These are phyloP conservation scores for Cardamine resedifolia DNA, from an alignment of 345 rosid genomes.

Conservation along the genomic window DNA sequence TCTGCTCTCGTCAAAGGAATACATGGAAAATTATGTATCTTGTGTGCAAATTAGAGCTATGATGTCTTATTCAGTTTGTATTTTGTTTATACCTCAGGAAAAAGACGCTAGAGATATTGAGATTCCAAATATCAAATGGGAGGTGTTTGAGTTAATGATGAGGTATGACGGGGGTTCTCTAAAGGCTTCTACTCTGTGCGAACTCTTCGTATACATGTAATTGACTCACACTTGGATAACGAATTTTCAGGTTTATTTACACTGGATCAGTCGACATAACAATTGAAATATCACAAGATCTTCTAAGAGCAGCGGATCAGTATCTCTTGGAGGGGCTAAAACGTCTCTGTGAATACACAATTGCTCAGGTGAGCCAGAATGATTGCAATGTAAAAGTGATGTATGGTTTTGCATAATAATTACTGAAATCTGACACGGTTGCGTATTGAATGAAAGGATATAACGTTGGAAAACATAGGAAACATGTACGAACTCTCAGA, in stretches of 20 bases:
- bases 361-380: slow-evolving; percentile 78
- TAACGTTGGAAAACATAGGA: slow-evolving; percentile 82
- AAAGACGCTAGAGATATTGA: slow-evolving; percentile 97
- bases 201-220: slow-evolving; percentile 5
- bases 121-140: slow-evolving; percentile 99
- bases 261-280: slow-evolving; percentile 93
- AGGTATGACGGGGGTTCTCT: slow-evolving; percentile 52
- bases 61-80: neutral
- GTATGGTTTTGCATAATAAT: neutral
- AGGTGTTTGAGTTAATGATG: slow-evolving; percentile 99
- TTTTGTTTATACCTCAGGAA: slow-evolving; percentile 53
- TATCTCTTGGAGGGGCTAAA: slow-evolving; percentile 96
- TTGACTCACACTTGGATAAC: neutral
- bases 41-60: neutral
- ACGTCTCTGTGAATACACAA: slow-evolving; percentile 94
- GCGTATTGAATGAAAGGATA: slow-evolving; percentile 52
- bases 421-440: slow-evolving; percentile 28
- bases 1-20: slow-evolving; percentile 5
- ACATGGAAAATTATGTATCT: neutral
- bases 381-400: neutral
- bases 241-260: slow-evolving; percentile 76
- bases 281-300: slow-evolving; percentile 86
- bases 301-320: slow-evolving; percentile 98
- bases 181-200: neutral
- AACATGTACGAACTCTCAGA: slow-evolving; percentile 98